Evolutionary conservation across 306 rosid species (phyloP), one percentile per base, ranked within the genome.

Genomic region (Medicago ruthenica): DNA sequence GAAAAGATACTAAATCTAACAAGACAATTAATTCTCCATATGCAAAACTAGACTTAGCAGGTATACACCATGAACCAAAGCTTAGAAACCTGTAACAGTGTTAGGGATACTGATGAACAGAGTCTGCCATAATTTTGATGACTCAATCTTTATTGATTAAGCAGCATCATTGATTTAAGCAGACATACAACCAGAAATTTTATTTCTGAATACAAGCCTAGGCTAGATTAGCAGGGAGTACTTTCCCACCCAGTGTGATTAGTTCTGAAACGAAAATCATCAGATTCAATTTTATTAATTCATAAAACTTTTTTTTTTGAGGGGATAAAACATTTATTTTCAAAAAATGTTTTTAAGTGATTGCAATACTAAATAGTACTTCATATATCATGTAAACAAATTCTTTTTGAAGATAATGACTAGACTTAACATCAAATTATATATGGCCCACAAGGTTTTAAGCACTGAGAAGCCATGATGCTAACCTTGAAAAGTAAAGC

Each of bases 401-500:
- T 17, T 70, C 64, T 53, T 40, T 60, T 41, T 20, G 63, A 58
- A 62, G 45, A 63, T 67, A 47, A 64, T 67, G 40, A 71, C 70
- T 54, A 73, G 58, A 67, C 45, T 61, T 84, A 47, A 63, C 78
- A 73, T 53, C 54, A 68, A 69, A 69, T 47, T 79, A 71, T 51
- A 40, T 75, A 68, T 39, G 18, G 67, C 76, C 53, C 57, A 82
- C 69, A 81, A 74, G 55, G 66, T 45, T 48, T 67, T 21, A 67
- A 50, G 81, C 12, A 21, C 65, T 0, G 67, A 68, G 40, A 55
- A 68, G 70, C 21, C 75, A 31, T 16, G 79, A 64, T 61, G 55
- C 86, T 74, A 73, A 95, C 99, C 99, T 95, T 95, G 87, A 90
- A 95, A 89, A 94, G 97, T 83, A 94, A 86, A 57, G 98, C 98